Percentiles rank a stretch among this genome's conserved stretches.
Evolutionary conservation across 768 basidiomycete genomes (phyloP).

Genomic region (Mycena capillaripes): DNA sequence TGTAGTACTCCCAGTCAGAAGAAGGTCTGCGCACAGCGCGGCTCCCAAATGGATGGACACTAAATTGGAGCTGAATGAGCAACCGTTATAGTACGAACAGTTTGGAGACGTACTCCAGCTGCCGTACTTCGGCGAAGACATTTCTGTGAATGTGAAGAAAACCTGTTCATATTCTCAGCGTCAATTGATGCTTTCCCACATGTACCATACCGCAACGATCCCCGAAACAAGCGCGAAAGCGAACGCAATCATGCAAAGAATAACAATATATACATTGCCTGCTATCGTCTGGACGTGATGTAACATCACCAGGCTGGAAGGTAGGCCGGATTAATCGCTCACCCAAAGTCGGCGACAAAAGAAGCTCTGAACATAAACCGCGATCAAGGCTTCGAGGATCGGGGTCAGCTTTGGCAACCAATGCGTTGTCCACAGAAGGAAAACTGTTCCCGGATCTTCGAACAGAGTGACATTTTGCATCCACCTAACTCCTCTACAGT

Average conservation of each 20-base stretch:
- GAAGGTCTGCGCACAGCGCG: background rate
- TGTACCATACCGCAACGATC: background rate
- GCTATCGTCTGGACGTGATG: background rate
- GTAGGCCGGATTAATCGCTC: background rate
- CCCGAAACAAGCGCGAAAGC: background rate
- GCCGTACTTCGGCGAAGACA: background rate
- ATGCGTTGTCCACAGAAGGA: background rate
- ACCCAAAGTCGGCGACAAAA: background rate
- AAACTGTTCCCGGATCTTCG: background rate
- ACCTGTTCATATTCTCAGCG: background rate
- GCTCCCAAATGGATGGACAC: background rate
- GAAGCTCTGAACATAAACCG: background rate
- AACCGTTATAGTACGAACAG: background rate
- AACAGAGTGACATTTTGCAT: constrained; percentile 3
- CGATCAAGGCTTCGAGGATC: background rate
- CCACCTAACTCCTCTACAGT: background rate
- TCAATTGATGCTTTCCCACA: background rate
- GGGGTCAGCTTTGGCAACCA: background rate
- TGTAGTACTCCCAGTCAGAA: background rate
- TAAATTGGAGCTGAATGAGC: background rate
- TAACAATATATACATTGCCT: background rate
- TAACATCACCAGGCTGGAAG: too few relatives aligned
- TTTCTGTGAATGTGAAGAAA: background rate
- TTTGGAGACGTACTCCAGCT: background rate
- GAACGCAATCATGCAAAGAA: background rate